phyloP scores from a whole-genome alignment of 2,329 filamentous ascomycete species.

The Whalleya microplaca region DNA sequence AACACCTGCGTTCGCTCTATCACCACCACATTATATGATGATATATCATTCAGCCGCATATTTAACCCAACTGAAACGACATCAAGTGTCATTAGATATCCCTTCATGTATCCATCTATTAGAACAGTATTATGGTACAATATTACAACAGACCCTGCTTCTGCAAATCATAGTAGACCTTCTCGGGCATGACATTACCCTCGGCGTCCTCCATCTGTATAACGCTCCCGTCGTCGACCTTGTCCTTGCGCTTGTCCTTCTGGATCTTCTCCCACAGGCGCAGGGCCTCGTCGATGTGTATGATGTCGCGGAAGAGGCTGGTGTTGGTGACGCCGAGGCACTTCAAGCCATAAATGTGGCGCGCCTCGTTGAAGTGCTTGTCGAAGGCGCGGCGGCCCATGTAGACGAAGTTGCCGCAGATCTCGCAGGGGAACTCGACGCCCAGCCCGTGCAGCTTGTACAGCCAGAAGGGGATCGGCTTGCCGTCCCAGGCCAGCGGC shows the following conservation, averaged over 20 bases:
- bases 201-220: constrained; percentile 99
- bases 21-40: too few species aligned
- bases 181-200: constrained; percentile 98
- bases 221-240: constrained; percentile 77
- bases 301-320: constrained; percentile 91
- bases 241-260: constrained; percentile 77
- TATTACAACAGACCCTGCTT: constrained; percentile 82
- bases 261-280: constrained; percentile 93
- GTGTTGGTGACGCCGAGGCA: constrained; percentile 93
- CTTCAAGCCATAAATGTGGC: constrained; percentile 91
- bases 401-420: constrained; percentile 98
- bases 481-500: constrained; percentile 96
- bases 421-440: constrained; percentile 93
- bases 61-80: too few species aligned
- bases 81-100: too few species aligned
- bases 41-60: too few species aligned
- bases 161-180: constrained; percentile 93
- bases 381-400: constrained; percentile 96
- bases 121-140: background rate
- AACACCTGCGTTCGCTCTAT: too few species aligned
- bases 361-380: constrained; percentile 95
- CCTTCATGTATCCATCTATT: background rate
- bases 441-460: constrained; percentile 96
- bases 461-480: constrained; percentile 98
- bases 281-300: constrained; percentile 84